Evolutionary conservation across 2,329 filamentous ascomycete species (phyloP), one percentile per base, ranked within the genome.

Genomic region (Hysterium pulicare): DNA sequence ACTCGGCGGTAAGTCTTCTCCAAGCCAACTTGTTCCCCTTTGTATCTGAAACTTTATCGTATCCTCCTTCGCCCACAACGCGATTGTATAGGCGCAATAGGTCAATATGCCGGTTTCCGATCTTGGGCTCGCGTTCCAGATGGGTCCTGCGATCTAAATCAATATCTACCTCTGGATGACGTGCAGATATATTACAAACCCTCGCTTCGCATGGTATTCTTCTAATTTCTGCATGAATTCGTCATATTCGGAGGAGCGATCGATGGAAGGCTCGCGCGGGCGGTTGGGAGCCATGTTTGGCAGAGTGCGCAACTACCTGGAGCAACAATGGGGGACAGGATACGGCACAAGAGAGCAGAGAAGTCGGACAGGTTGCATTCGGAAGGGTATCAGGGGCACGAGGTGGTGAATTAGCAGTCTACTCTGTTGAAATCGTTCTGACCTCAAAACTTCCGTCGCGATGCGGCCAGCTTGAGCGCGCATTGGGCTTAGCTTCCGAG

Each of bases 11-110:
- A 56, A 95, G 78, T 55, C 82, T 82, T 50, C 88, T 81, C 90
- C 90, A 95, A 39, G 87, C 86, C 50, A 94, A 78, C 72, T 91
- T 93, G 64, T 91, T 69, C 81, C 84, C 48, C 80, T 90, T 63
- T 21, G 71, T 76, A 50, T 76, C 72, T 17, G 72, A 76, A 38
- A 91, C 81, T 62, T 84, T 84, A 68, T 95, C 90, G 64, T 95
- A 95, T 45, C 90, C 90, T 40, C 90, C 90, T 55, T 83, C 82
- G 17, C 79, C 78, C 41, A 86, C 77, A 15, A 95, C 86, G 53
- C 83, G 78, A 49, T 86, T 84, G 74, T 88, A 95, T 22, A 94
- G 78, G 58, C 86, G 84, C 61, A 83, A 73, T 21, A 95, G 75
- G 59, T 95, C 86, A 47, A 95, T 78, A 50, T 85, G 82, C 46